Evolutionary conservation across 2,329 filamentous ascomycete genomes (phyloP).

Genomic region (Colletotrichum theobromicola): DNA sequence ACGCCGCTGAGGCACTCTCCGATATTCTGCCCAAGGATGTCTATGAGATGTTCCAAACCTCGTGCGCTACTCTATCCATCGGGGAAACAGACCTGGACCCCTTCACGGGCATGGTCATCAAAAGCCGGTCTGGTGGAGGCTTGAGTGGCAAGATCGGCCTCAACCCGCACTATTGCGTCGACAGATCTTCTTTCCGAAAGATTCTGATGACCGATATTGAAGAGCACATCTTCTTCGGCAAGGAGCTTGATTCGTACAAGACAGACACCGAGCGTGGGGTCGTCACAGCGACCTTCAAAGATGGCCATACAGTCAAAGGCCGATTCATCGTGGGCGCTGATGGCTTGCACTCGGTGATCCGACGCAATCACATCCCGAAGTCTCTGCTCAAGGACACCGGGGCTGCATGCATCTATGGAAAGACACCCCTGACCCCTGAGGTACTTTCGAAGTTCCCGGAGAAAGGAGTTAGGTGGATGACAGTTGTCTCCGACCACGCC

Average conservation of each 20-base stretch:
- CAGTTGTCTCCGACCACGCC: not conserved
- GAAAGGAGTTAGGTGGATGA: not conserved
- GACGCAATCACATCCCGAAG: constrained; percentile 45
- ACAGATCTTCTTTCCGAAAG: constrained; percentile 24
- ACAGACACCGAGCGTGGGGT: constrained; percentile 56
- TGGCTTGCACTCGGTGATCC: constrained; percentile 65
- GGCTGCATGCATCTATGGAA: not conserved
- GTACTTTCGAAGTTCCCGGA: not conserved
- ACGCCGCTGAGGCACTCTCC: not conserved
- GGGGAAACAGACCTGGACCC: not conserved
- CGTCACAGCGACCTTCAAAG: constrained; percentile 62
- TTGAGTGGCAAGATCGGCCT: constrained; percentile 57
- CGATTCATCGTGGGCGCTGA: constrained; percentile 66
- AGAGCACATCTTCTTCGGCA: not conserved
- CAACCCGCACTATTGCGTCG: constrained; percentile 53
- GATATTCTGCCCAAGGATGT: not conserved
- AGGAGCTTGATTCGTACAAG: not conserved
- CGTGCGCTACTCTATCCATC: not conserved
- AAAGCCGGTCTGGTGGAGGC: constrained; percentile 45
- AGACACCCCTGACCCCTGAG: not conserved
- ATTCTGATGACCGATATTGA: not conserved
- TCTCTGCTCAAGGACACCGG: not conserved
- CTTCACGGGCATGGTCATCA: not conserved
- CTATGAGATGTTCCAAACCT: not conserved
- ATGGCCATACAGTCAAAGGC: constrained; percentile 64